Percentiles rank a stretch among this genome's conserved stretches.
phyloP scores from a whole-genome alignment of 495 filamentous ascomycete genomes.

The Penicillium desertorum region DNA sequence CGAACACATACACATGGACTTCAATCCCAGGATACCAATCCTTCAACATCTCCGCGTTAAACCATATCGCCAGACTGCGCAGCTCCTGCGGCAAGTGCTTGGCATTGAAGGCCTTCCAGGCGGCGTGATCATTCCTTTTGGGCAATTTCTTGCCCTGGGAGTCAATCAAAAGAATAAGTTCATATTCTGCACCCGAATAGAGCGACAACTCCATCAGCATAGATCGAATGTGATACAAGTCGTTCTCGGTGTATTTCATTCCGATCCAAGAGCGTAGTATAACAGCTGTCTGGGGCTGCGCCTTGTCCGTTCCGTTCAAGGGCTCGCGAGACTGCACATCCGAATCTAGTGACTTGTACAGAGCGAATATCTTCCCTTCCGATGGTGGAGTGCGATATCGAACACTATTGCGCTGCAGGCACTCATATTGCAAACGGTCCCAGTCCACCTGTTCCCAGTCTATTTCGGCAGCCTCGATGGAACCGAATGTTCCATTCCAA shows the following conservation, averaged over 20 bases:
- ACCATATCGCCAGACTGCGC: slow-evolving; percentile 61
- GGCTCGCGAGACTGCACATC: background rate
- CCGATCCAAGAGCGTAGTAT: slow-evolving; percentile 67
- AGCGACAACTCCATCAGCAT: slow-evolving; percentile 69
- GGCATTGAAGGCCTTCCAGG: slow-evolving; percentile 44
- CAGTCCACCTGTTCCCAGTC: slow-evolving; percentile 67
- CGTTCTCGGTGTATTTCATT: slow-evolving; percentile 66
- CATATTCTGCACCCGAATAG: slow-evolving; percentile 69
- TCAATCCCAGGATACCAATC: slow-evolving; percentile 22
- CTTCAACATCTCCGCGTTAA: slow-evolving; percentile 42
- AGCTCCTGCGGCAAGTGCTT: slow-evolving; percentile 62
- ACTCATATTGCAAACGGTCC: slow-evolving; percentile 64
- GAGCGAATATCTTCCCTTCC: background rate
- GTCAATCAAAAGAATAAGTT: slow-evolving; percentile 70
- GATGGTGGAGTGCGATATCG: slow-evolving; percentile 40
- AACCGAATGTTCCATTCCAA: slow-evolving; percentile 14
- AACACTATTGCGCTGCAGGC: slow-evolving; percentile 56
- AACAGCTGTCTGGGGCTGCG: slow-evolving; percentile 57
- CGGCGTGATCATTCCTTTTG: slow-evolving; percentile 42
- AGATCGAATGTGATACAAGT: slow-evolving; percentile 65
- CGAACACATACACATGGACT: slow-evolving; percentile 15
- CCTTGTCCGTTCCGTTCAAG: background rate
- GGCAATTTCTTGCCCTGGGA: slow-evolving; percentile 54
- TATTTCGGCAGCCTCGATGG: slow-evolving; percentile 20
- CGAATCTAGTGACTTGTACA: slow-evolving; percentile 3